These are phyloP conservation scores for Polyporus tsugae DNA, from an alignment of 1,284 basidiomycete genomes.

Conservation along the genomic window DNA sequence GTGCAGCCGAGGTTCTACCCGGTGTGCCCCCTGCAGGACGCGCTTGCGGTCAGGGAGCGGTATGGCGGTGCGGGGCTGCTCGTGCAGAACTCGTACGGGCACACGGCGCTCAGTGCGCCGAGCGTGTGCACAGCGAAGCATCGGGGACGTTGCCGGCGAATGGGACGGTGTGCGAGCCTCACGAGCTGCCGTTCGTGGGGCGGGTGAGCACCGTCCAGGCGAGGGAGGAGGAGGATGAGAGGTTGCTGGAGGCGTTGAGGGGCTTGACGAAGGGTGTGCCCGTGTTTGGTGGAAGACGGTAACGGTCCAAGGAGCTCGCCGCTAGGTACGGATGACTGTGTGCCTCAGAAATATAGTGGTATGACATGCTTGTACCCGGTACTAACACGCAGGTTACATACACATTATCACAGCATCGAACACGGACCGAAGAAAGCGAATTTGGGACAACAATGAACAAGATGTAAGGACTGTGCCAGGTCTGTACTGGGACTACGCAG, in stretches of 20 bases:
- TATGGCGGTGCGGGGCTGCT: conserved; percentile 28
- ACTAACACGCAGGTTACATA: too few species aligned
- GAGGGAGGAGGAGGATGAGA: conserved; percentile 24
- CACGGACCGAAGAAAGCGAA: too few species aligned
- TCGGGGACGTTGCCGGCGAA: conserved; percentile 50
- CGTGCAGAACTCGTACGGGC: conserved; percentile 42
- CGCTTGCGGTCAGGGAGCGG: conserved; percentile 21
- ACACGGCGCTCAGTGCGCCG: conserved; percentile 49
- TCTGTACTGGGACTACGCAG: too few species aligned
- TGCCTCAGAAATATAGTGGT: too few species aligned
- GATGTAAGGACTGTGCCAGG: too few species aligned
- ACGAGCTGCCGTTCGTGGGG: conserved; percentile 30
- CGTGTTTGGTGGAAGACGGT: too few species aligned
- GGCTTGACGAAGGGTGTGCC: too few species aligned
- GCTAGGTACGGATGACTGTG: too few species aligned
- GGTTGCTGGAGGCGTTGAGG: conserved; percentile 27
- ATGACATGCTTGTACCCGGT: too few species aligned
- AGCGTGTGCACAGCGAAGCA: conserved; percentile 52
- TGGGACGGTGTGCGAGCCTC: conserved; percentile 48
- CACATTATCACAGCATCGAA: too few species aligned
- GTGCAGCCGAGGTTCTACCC: conserved; percentile 27
- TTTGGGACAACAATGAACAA: too few species aligned
- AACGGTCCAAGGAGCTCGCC: too few species aligned
- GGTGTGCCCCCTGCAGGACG: conserved; percentile 28
- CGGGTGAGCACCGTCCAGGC: not conserved